These are phyloP conservation scores for Solanum neorickii DNA, from an alignment of 257 asterid species.

Conservation along the genomic window DNA sequence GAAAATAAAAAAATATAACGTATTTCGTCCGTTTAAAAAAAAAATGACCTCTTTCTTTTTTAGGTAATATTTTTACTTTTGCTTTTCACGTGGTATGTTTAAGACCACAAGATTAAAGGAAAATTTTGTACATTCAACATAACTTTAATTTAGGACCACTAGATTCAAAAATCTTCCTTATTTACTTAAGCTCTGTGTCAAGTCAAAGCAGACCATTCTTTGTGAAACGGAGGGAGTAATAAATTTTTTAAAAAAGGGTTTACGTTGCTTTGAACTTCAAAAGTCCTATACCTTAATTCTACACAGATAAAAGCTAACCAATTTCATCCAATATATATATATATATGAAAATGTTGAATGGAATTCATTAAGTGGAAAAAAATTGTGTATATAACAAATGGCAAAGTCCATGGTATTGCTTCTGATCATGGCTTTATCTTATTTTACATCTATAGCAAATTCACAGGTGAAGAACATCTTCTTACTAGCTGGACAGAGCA, in stretches of 20 bases:
- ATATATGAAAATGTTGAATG: neutral
- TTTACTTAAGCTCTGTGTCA: too few relatives aligned
- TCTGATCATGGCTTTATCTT: neutral
- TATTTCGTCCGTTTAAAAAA: too few relatives aligned
- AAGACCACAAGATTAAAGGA: too few relatives aligned
- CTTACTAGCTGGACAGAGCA: slow-evolving; percentile 17
- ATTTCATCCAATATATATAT: neutral
- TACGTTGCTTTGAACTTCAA: neutral
- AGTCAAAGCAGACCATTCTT: too few relatives aligned
- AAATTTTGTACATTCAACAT: too few relatives aligned
- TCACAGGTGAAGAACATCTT: neutral
- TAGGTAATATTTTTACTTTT: too few relatives aligned
- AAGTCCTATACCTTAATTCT: neutral
- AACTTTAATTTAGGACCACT: too few relatives aligned
- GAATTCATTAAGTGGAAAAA: neutral
- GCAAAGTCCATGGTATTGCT: neutral
- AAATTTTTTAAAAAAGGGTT: neutral
- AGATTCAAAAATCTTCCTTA: too few relatives aligned
- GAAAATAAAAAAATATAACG: neutral
- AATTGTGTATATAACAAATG: neutral
- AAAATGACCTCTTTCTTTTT: too few relatives aligned
- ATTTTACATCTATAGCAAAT: neutral
- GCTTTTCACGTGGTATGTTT: too few relatives aligned
- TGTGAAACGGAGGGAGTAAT: neutral
- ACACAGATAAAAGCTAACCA: neutral